phyloP scores from a whole-genome alignment of 1,284 basidiomycete genomes.

The Rhodotorula sp. region DNA sequence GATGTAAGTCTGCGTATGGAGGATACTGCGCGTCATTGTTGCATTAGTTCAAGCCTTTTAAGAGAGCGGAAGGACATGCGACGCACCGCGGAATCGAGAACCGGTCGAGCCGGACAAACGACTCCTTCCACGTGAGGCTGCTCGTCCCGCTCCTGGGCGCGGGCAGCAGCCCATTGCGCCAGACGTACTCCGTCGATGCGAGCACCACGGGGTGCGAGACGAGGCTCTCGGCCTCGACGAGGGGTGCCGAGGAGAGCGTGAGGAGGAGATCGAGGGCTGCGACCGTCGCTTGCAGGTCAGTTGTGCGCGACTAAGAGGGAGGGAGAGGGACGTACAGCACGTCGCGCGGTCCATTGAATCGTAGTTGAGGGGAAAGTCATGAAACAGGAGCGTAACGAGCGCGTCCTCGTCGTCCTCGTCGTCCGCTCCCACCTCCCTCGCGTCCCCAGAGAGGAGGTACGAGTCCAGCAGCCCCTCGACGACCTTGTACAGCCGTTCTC shows the following conservation, averaged over 20 bases:
- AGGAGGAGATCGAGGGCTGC: constrained; percentile 42
- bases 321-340: constrained; percentile 24
- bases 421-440: constrained; percentile 1
- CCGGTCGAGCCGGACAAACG: constrained; percentile 38
- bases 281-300: background rate
- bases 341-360: constrained; percentile 43
- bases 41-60: background rate
- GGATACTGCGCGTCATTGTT: constrained; percentile 13
- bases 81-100: constrained; percentile 42
- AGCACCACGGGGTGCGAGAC: constrained; percentile 44
- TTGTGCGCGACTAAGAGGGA: background rate
- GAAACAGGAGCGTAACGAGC: constrained; percentile 39
- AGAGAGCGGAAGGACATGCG: background rate
- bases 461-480: constrained; percentile 38
- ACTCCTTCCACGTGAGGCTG: constrained; percentile 30
- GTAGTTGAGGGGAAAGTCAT: constrained; percentile 42
- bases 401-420: constrained; percentile 40
- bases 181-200: constrained; percentile 43
- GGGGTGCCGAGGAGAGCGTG: constrained; percentile 36
- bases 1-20: constrained; percentile 40
- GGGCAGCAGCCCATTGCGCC: constrained; percentile 40
- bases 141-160: constrained; percentile 15
- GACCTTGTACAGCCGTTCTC: constrained; percentile 40
- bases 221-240: constrained; percentile 42
- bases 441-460: constrained; percentile 39